Conservation (phyloP, 2,329 filamentous ascomycete genomes). For the Phaeoacremonium minimum region DNA sequence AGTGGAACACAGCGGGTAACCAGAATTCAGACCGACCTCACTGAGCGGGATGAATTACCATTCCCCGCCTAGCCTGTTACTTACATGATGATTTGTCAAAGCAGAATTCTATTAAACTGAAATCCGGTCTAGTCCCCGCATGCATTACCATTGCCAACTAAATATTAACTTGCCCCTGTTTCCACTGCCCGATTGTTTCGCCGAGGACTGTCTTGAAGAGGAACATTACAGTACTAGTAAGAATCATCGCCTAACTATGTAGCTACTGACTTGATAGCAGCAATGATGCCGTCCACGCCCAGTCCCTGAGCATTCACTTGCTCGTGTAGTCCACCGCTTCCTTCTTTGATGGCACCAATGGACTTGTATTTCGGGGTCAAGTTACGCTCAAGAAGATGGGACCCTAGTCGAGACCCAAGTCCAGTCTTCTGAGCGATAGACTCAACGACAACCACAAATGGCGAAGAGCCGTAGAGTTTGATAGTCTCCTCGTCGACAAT, state of each 20-base stretch:
- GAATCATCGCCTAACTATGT: not conserved
- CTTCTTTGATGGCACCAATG: constrained; percentile 30
- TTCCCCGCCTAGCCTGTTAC: too few relatives aligned
- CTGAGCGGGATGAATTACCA: too few relatives aligned
- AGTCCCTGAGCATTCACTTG: constrained; percentile 30
- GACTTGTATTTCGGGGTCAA: constrained; percentile 29
- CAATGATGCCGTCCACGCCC: constrained; percentile 25
- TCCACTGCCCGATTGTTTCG: too few relatives aligned
- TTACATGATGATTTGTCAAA: too few relatives aligned
- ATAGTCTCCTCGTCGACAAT: constrained; percentile 30
- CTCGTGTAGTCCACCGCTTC: constrained; percentile 29
- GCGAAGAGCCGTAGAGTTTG: constrained; percentile 24
- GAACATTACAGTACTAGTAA: too few relatives aligned
- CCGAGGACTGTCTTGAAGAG: too few relatives aligned
- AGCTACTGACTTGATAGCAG: constrained; percentile 16
- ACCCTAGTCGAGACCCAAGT: constrained; percentile 28
- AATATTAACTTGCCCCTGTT: too few relatives aligned
- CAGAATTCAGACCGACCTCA: too few relatives aligned
- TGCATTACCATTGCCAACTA: too few relatives aligned
- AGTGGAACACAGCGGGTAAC: too few relatives aligned
- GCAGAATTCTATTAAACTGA: too few relatives aligned
- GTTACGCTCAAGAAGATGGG: constrained; percentile 26
- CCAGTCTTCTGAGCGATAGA: constrained; percentile 32
- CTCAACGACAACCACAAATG: constrained; percentile 30
- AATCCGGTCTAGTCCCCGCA: too few relatives aligned